Evolutionary conservation across 2,329 filamentous ascomycete genomes (phyloP).

Genomic region (Epichloe brachyelytri): DNA sequence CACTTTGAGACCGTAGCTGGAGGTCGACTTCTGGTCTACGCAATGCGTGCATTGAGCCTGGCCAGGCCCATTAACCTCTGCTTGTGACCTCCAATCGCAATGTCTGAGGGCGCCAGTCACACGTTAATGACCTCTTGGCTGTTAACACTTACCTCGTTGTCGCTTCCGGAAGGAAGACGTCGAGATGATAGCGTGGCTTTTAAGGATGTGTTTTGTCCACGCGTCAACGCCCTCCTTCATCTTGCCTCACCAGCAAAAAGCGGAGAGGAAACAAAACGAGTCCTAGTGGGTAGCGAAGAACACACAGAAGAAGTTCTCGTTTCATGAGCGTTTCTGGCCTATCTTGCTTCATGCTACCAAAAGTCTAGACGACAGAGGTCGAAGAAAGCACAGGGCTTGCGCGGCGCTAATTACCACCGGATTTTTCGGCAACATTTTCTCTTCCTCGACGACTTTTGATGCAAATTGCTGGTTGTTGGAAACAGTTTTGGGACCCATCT

Average conservation of each 20-base stretch:
- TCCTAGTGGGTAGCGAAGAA: slow-evolving; percentile 75
- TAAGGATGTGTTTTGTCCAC: slow-evolving; percentile 92
- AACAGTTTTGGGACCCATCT: slow-evolving; percentile 63
- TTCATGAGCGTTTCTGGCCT: not conserved
- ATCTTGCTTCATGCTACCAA: not conserved
- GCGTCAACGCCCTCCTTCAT: slow-evolving; percentile 51
- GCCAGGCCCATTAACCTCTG: slow-evolving; percentile 45
- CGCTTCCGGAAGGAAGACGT: slow-evolving; percentile 24
- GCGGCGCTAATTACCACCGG: not conserved
- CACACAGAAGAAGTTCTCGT: slow-evolving; percentile 55
- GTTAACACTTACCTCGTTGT: slow-evolving; percentile 31
- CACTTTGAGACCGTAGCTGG: slow-evolving; percentile 26
- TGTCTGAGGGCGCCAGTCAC: slow-evolving; percentile 35
- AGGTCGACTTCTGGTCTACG: slow-evolving; percentile 17
- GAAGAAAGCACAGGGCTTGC: not conserved
- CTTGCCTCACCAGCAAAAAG: slow-evolving; percentile 18
- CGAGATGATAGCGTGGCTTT: slow-evolving; percentile 68
- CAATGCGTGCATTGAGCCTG: slow-evolving; percentile 34
- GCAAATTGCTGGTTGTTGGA: slow-evolving; percentile 4
- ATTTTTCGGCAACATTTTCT: not conserved
- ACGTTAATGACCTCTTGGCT: slow-evolving; percentile 16
- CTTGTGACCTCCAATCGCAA: slow-evolving; percentile 28
- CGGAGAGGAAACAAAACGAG: slow-evolving; percentile 85
- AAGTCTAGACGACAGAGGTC: slow-evolving; percentile 5
- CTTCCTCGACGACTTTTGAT: not conserved